Evolutionary conservation across 1,284 basidiomycete genomes (phyloP).

Genomic region (Leccinum pachyderme): DNA sequence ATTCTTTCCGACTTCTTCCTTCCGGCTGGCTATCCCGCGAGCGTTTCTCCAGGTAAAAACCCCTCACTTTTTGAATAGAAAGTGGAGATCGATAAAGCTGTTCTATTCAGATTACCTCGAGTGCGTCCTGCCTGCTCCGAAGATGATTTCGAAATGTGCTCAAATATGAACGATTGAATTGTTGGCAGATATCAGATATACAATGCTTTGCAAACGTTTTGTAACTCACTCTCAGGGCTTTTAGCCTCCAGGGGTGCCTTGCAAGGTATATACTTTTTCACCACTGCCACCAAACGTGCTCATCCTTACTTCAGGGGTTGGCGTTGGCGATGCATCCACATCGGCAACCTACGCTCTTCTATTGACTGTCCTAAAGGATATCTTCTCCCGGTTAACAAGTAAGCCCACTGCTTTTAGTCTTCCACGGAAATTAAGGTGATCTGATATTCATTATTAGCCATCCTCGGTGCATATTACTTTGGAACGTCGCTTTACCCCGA

Average conservation of each 20-base stretch:
- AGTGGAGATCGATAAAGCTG: background rate
- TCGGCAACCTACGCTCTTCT: conserved; percentile 65
- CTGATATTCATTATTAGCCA: conserved; percentile 42
- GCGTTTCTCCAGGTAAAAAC: conserved; percentile 54
- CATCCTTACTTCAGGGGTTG: conserved; percentile 46
- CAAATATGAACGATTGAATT: background rate
- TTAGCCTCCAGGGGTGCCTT: conserved; percentile 66
- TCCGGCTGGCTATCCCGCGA: conserved; percentile 58
- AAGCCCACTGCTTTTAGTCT: conserved; percentile 16
- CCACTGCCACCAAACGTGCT: background rate
- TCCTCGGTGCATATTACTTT: conserved; percentile 56
- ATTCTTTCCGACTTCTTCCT: conserved; percentile 52
- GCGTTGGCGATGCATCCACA: conserved; percentile 63
- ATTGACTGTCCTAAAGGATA: conserved; percentile 61
- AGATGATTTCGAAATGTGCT: conserved; percentile 1
- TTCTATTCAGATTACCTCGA: conserved; percentile 32
- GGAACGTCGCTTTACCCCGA: conserved; percentile 66
- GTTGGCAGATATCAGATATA: conserved; percentile 53
- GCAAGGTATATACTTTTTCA: conserved; percentile 54
- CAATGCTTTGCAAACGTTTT: conserved; percentile 68
- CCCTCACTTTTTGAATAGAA: background rate
- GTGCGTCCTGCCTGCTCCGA: conserved; percentile 14
- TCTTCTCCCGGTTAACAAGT: conserved; percentile 63
- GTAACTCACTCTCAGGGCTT: conserved; percentile 60
- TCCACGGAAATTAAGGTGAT: background rate